Evolutionary conservation across 768 basidiomycete genomes (phyloP), one percentile per base, ranked within the genome.

Genomic region (Agrocybe praecox): DNA sequence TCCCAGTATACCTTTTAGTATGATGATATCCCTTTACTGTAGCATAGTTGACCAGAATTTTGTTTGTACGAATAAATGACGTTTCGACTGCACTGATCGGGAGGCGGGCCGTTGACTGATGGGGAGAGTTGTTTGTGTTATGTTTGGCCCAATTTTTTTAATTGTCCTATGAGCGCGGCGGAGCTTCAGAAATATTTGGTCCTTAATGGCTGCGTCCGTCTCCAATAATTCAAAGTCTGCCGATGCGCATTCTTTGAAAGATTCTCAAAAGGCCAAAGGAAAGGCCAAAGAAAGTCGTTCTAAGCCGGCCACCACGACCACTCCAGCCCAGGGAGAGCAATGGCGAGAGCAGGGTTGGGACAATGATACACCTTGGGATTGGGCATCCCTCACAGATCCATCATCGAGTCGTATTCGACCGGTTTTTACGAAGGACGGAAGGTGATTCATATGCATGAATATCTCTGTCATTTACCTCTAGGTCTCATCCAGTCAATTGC

Each of bases 341-440:
- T 56, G 53, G 53, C 44, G 50, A 43, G 54, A 56, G 52, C 56
- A 62, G 45, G 61, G 55, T 40, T 62, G 65, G 70, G 69, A 71
- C 59, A 58, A 65, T 55, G 71, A 69, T 61, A 69, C 72, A 29
- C 65, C 71, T 47, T 89, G 88, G 89, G 73, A 82, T 52, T 93
- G 91, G 91, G 77, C 80, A 55, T 79, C 83, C 47, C 76, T 94
- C 55, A 85, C 90, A 36, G 89, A 92, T 71, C 79, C 86, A 10
- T 80, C 79, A 51, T 80, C 83, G 44, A 89, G 81, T 62, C 81
- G 75, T 59, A 79, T 81, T 36, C 82, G 91, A 6, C 88, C 92
- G 34, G 74, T 94, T 60, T 94, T 95, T 71, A 93, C 94, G 24
- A 89, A 81, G 70, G 94, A 98, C 72, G 92, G 92, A 73, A 87